Evolutionary conservation across 139 green algal species (phyloP).

Genomic region (Tetradesmus obliquus): DNA sequence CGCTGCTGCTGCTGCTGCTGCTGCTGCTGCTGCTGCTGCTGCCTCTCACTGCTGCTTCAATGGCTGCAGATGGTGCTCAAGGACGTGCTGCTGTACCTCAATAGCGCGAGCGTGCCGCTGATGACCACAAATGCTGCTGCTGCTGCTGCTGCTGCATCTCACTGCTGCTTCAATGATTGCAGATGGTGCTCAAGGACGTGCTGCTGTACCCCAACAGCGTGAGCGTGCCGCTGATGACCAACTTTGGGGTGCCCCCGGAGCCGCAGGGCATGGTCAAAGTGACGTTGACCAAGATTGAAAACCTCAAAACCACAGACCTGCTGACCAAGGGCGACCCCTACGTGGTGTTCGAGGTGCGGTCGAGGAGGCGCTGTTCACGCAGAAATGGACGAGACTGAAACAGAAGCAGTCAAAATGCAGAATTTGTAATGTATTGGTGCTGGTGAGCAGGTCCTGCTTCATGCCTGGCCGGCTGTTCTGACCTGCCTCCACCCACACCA

Average conservation of each 20-base stretch:
- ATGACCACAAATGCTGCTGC: constrained; percentile 61
- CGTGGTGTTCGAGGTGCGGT: constrained; percentile 50
- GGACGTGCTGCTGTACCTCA: constrained; percentile 75
- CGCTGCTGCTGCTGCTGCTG: neutral
- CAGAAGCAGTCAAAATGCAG: no score
- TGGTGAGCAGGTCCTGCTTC: no score
- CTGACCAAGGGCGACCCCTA: constrained; percentile 68
- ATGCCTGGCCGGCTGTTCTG: no score
- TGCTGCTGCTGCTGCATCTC: neutral
- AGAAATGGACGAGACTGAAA: no score
- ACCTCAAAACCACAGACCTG: constrained; percentile 57
- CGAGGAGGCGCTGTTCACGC: no score
- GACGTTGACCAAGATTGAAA: constrained; percentile 23
- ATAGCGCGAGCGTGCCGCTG: constrained; percentile 70
- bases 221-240: constrained; percentile 75
- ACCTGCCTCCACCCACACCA: no score
- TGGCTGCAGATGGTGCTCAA: constrained; percentile 43
- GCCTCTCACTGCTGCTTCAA: no score
- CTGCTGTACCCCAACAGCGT: constrained; percentile 80
- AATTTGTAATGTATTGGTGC: no score
- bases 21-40: neutral
- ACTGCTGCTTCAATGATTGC: neutral
- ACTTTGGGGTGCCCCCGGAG: constrained; percentile 65
- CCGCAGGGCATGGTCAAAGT: constrained; percentile 69
- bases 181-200: constrained; percentile 57